phyloP scores from a whole-genome alignment of 2,329 filamentous ascomycete genomes.

The Ophiobolus disseminans region DNA sequence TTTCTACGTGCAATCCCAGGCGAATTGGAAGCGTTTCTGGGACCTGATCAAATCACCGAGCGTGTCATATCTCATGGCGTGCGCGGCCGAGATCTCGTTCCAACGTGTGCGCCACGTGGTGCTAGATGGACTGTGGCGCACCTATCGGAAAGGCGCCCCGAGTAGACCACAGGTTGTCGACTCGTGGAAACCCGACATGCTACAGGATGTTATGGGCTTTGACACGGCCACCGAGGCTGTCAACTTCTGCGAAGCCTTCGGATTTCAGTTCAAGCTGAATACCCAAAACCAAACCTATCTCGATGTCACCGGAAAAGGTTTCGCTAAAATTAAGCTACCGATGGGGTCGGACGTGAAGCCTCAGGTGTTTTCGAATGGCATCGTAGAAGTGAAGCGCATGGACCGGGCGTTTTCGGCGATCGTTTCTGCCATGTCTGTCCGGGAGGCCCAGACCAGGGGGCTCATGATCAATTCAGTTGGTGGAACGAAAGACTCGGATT shows the following conservation, averaged over 20 bases:
- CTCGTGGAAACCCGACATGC: constrained; percentile 63
- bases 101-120: constrained; percentile 63
- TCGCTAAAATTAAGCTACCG: constrained; percentile 30
- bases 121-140: constrained; percentile 62
- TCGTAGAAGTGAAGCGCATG: constrained; percentile 66
- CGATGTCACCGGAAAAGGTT: constrained; percentile 59
- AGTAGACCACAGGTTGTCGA: constrained; percentile 47
- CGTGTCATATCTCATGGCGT: constrained; percentile 68
- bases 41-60: constrained; percentile 60
- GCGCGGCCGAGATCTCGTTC: constrained; percentile 69
- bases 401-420: constrained; percentile 63
- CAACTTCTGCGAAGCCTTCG: constrained; percentile 62
- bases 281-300: constrained; percentile 58
- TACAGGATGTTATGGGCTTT: constrained; percentile 62
- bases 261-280: constrained; percentile 58
- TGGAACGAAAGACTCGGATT: constrained; percentile 39
- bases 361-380: constrained; percentile 60
- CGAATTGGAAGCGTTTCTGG: constrained; percentile 67
- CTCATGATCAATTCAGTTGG: constrained; percentile 55
- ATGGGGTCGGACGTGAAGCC: constrained; percentile 45
- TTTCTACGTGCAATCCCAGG: constrained; percentile 62
- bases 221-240: constrained; percentile 62
- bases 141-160: constrained; percentile 60
- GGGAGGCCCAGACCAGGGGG: constrained; percentile 57
- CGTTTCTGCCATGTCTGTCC: constrained; percentile 63